A percentile compares a stretch with the other conserved stretches of the same genome.
These are phyloP conservation scores for Abortiporus biennis DNA, from an alignment of 1,284 basidiomycete species.

Conservation along the genomic window DNA sequence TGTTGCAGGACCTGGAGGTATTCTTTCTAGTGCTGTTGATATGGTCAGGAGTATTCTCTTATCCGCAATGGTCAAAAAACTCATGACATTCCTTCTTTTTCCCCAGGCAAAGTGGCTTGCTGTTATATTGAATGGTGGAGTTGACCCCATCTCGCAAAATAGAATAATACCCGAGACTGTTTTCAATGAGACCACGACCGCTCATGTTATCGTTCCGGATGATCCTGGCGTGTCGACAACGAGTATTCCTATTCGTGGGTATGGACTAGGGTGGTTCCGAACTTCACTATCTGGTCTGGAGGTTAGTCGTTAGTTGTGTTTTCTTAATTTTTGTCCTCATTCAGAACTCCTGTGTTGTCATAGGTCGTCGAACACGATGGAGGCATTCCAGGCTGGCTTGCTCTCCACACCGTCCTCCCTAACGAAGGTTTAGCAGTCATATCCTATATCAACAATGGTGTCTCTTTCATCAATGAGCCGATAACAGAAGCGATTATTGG, in stretches of 20 bases:
- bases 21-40: constrained; percentile 26
- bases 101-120: constrained; percentile 35
- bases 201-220: constrained; percentile 17
- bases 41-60: constrained; percentile 12
- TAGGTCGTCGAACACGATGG: constrained; percentile 22
- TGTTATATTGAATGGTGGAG: constrained; percentile 36
- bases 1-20: constrained; percentile 36
- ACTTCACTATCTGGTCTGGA: constrained; percentile 35
- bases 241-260: constrained; percentile 23
- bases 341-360: constrained; percentile 23
- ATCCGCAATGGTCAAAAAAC: not conserved
- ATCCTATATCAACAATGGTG: constrained; percentile 29
- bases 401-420: constrained; percentile 21
- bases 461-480: constrained; percentile 15
- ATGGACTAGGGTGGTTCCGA: constrained; percentile 36
- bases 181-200: constrained; percentile 31
- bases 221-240: constrained; percentile 2
- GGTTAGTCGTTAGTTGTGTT: constrained; percentile 10
- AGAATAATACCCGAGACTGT: constrained; percentile 32
- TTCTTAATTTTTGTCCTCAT: not conserved
- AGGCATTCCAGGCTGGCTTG: constrained; percentile 20
- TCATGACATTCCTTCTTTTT: not conserved
- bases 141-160: constrained; percentile 33
- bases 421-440: constrained; percentile 23
- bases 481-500: not conserved